A percentile compares a stretch with the other conserved stretches of the same genome.
Conservation (phyloP, 2,329 filamentous ascomycete species). For the Ophiostoma ips region DNA sequence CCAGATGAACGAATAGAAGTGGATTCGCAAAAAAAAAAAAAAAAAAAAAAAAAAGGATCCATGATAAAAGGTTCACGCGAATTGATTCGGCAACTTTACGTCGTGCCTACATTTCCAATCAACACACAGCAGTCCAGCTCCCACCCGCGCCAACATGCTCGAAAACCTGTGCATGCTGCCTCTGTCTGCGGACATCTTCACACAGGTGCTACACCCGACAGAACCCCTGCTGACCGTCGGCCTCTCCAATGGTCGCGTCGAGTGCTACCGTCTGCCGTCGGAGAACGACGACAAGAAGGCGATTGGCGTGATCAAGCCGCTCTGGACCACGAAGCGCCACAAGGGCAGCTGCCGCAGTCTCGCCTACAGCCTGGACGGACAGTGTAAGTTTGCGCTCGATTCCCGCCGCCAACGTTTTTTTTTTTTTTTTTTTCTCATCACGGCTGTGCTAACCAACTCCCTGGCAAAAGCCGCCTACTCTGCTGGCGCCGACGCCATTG, state of each 20-base stretch:
- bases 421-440: background rate
- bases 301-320: conserved; percentile 61
- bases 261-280: conserved; percentile 61
- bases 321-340: conserved; percentile 80
- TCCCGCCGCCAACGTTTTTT: no score
- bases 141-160: conserved; percentile 50
- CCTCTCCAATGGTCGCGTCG: conserved; percentile 70
- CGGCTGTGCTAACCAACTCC: background rate
- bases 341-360: conserved; percentile 85
- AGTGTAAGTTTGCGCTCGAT: conserved; percentile 45
- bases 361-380: conserved; percentile 65
- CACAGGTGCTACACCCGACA: conserved; percentile 72
- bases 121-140: background rate
- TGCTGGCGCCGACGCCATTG: conserved; percentile 39
- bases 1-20: background rate
- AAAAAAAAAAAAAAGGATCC: background rate
- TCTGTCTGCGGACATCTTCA: conserved; percentile 73
- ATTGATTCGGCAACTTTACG: no score
- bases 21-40: no score
- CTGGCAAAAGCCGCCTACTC: conserved; percentile 47
- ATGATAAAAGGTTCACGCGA: background rate
- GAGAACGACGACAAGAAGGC: conserved; percentile 45
- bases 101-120: no score
- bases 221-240: conserved; percentile 79
- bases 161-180: conserved; percentile 87